phyloP scores from a whole-genome alignment of 2,329 filamentous ascomycete genomes.

The Emericellopsis atlantica region DNA sequence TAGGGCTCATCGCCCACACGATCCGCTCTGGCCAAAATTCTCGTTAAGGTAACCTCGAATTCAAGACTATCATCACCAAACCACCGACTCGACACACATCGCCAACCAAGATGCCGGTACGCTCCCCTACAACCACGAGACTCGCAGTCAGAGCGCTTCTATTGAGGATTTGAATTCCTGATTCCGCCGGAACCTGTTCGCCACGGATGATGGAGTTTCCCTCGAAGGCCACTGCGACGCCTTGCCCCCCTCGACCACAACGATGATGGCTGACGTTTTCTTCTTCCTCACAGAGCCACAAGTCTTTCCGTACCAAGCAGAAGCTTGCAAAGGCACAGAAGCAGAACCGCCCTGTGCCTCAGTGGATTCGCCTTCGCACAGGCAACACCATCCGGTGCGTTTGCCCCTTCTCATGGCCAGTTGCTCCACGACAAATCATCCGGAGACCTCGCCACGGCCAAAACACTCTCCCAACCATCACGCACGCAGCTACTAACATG shows the following conservation, averaged over 20 bases:
- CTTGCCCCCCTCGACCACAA: not conserved
- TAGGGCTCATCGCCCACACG: conserved; percentile 23
- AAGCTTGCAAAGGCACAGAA: conserved; percentile 99
- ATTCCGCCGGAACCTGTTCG: not conserved
- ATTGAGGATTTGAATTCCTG: too few species aligned
- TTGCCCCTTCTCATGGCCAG: conserved; percentile 3
- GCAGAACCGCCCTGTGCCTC: conserved; percentile 99
- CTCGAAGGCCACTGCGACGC: not conserved
- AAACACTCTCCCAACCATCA: not conserved
- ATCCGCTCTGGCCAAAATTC: conserved; percentile 16
- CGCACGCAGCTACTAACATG: conserved; percentile 7
- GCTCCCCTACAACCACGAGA: conserved; percentile 3
- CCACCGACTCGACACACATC: conserved; percentile 19
- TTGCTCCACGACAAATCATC: not conserved
- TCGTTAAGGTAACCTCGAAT: conserved; percentile 9
- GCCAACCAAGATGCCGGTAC: conserved; percentile 28
- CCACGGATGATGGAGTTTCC: not conserved
- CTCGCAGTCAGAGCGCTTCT: too few species aligned
- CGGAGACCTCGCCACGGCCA: not conserved
- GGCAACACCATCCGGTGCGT: conserved; percentile 98
- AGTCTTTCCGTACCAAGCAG: conserved; percentile 99
- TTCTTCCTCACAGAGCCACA: conserved; percentile 67
- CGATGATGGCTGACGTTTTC: conserved; percentile 3
- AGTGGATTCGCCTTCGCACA: conserved; percentile 98
- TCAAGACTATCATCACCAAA: conserved; percentile 16